These are phyloP conservation scores for Moesziomyces antarcticus DNA, from an alignment of 1,284 basidiomycete species.

Conservation along the genomic window DNA sequence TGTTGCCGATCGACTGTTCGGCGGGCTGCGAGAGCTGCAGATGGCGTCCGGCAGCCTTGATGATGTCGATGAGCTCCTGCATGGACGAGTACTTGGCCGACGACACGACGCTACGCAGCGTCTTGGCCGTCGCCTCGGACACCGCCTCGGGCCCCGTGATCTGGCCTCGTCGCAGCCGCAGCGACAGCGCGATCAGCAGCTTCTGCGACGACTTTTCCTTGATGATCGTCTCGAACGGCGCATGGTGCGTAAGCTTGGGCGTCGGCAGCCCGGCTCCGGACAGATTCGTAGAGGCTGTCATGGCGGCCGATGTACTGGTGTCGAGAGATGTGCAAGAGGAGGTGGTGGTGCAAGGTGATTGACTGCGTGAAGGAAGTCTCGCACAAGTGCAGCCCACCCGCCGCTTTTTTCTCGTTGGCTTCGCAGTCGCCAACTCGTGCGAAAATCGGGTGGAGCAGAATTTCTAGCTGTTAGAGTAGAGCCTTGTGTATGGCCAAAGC, in stretches of 20 bases:
- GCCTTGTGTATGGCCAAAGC: no score
- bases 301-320: not conserved
- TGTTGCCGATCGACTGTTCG: constrained; percentile 96
- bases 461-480: no score
- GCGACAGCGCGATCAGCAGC: constrained; percentile 50
- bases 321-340: constrained; percentile 1
- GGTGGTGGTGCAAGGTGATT: not conserved
- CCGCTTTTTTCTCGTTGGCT: constrained; percentile 3
- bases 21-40: constrained; percentile 85
- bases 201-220: constrained; percentile 48
- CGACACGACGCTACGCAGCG: constrained; percentile 87
- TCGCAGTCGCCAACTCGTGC: constrained; percentile 16
- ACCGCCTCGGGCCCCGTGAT: constrained; percentile 69
- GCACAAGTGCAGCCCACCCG: constrained; percentile 4
- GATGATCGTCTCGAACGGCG: constrained; percentile 39
- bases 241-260: constrained; percentile 27
- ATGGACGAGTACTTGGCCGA: constrained; percentile 86
- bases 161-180: constrained; percentile 50
- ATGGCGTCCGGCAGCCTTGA: constrained; percentile 81
- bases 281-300: constrained; percentile 1
- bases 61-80: constrained; percentile 83
- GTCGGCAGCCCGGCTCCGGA: not conserved
- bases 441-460: not conserved
- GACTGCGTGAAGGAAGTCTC: constrained; percentile 5
- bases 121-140: constrained; percentile 86